Evolutionary conservation across 2,329 filamentous ascomycete genomes (phyloP), one percentile per base, ranked within the genome.

Genomic region (Thelonectria olida): DNA sequence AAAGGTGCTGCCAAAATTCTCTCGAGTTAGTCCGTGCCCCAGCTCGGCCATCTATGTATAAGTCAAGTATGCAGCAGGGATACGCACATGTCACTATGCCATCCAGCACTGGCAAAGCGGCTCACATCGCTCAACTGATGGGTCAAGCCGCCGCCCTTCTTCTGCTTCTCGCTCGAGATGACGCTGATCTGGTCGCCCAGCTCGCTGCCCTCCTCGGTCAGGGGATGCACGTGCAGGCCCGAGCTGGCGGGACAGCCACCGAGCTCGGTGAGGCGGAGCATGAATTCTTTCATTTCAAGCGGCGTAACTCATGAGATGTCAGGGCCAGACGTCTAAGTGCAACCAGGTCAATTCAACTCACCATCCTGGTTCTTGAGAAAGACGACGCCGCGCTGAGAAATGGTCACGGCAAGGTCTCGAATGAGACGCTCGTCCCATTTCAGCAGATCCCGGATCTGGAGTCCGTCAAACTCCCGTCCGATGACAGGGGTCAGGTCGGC

Each of bases 101-200:
- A 83, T 65, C 70, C 79, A 67, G 66, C 78, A 68, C 72, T 73
- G 2, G 82, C 82, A 54, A 81, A 81, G 20, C 81, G 78, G 66
- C 79, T 81, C 44, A 82, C 81, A 65, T 83, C 82, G 66, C 79
- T 84, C 59, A 83, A 75, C 65, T 82, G 78, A 69, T 84, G 80
- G 27, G 82, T 84, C 59, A 84, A 70, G 66, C 81, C 81, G 66
- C 82, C 81, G 25, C 82, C 80, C 72, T 85, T 84, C 76, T 84
- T 82, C 70, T 85, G 79, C 77, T 84, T 82, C 72, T 84, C 81
- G 51, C 81, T 82, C 56, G 81, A 84, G 71, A 88, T 87, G 54
- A 86, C 82, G 55, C 79, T 83, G 64, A 88, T 82, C 69, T 88
- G 80, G 67, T 86, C 83, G 34, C 83, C 82, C 1, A 84, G 76